Percentiles rank a stretch among this genome's conserved stretches.
phyloP scores from a whole-genome alignment of 192 early-diverging fungal genomes.

The Coemansia sp. region DNA sequence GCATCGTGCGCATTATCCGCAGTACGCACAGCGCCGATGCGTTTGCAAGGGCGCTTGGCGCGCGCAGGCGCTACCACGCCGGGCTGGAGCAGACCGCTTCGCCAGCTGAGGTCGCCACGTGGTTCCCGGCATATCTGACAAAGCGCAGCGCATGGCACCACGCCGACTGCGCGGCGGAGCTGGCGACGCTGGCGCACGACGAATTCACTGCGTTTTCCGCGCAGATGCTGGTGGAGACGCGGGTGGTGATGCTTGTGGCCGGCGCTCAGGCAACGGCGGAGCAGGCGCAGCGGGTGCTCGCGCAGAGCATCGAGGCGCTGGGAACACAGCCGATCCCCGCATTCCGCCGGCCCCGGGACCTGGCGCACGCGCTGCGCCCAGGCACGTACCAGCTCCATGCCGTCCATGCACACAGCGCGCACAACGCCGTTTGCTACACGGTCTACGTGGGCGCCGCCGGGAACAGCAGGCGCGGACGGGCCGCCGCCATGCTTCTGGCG shows the following conservation, averaged over 20 bases:
- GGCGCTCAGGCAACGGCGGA: neutral
- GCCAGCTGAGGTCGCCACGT: neutral
- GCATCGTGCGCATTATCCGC: neutral
- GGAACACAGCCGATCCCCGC: neutral
- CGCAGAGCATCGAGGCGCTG: neutral
- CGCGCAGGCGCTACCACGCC: neutral
- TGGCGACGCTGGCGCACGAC: neutral
- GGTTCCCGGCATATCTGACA: neutral
- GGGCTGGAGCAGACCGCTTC: neutral
- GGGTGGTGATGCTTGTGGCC: constrained; percentile 9
- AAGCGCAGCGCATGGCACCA: neutral
- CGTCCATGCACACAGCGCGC: constrained; percentile 48
- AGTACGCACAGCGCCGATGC: neutral
- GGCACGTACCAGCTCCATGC: constrained; percentile 18
- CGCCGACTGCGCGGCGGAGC: neutral
- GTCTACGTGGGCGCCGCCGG: constrained; percentile 70
- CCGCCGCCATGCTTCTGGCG: constrained; percentile 64
- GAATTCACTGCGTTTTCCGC: neutral
- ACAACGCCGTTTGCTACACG: constrained; percentile 83
- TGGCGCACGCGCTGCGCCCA: constrained; percentile 4
- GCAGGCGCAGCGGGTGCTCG: neutral
- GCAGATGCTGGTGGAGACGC: neutral
- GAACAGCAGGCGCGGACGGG: constrained; percentile 59
- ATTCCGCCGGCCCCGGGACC: neutral
- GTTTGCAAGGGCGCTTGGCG: neutral